A percentile compares a stretch with the other conserved stretches of the same genome.
These are phyloP conservation scores for Trichodelitschia bisporula DNA, from an alignment of 495 filamentous ascomycete species.

Conservation along the genomic window DNA sequence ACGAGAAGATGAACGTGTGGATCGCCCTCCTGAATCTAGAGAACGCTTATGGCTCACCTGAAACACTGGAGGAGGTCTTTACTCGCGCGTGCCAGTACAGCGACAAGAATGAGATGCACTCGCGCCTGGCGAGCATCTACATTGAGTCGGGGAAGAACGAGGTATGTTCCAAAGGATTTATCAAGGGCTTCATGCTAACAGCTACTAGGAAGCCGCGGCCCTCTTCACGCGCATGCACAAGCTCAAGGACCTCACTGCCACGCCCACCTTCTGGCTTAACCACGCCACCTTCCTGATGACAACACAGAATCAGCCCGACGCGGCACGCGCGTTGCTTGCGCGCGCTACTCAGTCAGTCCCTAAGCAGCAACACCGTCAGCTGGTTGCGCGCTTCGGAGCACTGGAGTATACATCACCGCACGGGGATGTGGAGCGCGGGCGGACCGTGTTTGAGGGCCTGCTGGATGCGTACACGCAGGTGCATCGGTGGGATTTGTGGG, in stretches of 20 bases:
- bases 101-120: conserved; percentile 71
- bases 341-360: conserved; percentile 72
- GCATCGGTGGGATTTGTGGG: conserved; percentile 83
- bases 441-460: conserved; percentile 81
- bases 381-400: conserved; percentile 68
- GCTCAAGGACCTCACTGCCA: conserved; percentile 50
- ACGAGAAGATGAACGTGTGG: conserved; percentile 88
- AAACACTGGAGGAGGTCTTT: conserved; percentile 68
- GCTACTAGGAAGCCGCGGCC: conserved; percentile 51
- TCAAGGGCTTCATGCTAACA: conserved; percentile 2
- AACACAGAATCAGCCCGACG: conserved; percentile 35
- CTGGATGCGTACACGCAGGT: conserved; percentile 64
- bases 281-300: conserved; percentile 81
- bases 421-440: conserved; percentile 73
- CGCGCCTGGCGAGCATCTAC: conserved; percentile 77
- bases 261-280: conserved; percentile 68
- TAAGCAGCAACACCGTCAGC: conserved; percentile 39
- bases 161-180: conserved; percentile 17
- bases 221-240: conserved; percentile 70
- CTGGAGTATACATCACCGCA: conserved; percentile 69
- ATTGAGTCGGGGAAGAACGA: conserved; percentile 66
- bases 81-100: conserved; percentile 86
- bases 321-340: conserved; percentile 55
- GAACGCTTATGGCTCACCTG: conserved; percentile 67
- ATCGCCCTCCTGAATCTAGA: conserved; percentile 83